Evolutionary conservation across 306 rosid species (phyloP).

Genomic region (Cajanus cajan): DNA sequence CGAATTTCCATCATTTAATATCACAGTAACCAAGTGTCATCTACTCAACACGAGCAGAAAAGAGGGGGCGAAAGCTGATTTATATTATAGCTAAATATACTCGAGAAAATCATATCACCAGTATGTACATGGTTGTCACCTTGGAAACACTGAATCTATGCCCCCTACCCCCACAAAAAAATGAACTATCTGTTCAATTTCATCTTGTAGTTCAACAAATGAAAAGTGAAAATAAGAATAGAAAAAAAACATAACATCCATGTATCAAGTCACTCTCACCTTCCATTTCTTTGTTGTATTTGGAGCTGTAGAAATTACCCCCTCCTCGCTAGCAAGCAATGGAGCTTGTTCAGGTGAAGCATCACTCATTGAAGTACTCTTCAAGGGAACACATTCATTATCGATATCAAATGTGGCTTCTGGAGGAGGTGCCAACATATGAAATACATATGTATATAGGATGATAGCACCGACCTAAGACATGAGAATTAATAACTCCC

Average conservation of each 20-base stretch:
- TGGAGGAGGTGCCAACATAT: slow-evolving; percentile 93
- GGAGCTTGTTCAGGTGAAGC: slow-evolving; percentile 58
- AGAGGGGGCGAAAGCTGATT: background rate
- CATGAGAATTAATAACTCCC: slow-evolving; percentile 23
- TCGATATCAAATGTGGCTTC: slow-evolving; percentile 86
- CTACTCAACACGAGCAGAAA: background rate
- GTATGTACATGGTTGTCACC: background rate
- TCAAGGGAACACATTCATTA: slow-evolving; percentile 53
- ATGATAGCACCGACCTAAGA: slow-evolving; percentile 94
- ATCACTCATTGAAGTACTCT: slow-evolving; percentile 35
- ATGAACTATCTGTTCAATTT: background rate
- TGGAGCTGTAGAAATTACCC: slow-evolving; percentile 30
- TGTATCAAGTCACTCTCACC: slow-evolving; percentile 50
- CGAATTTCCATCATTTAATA: background rate
- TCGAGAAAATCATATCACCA: background rate
- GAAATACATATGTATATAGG: slow-evolving; percentile 85
- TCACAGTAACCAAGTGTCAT: slow-evolving; percentile 5
- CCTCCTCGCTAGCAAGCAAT: slow-evolving; percentile 60
- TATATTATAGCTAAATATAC: background rate
- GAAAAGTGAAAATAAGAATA: background rate
- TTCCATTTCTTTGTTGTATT: slow-evolving; percentile 39
- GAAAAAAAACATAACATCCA: background rate
- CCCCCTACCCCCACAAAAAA: background rate
- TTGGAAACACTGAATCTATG: background rate
- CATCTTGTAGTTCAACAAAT: slow-evolving; percentile 2